Evolutionary conservation across 441 rosid genomes (phyloP).

Genomic region (Erysimum cheiri): DNA sequence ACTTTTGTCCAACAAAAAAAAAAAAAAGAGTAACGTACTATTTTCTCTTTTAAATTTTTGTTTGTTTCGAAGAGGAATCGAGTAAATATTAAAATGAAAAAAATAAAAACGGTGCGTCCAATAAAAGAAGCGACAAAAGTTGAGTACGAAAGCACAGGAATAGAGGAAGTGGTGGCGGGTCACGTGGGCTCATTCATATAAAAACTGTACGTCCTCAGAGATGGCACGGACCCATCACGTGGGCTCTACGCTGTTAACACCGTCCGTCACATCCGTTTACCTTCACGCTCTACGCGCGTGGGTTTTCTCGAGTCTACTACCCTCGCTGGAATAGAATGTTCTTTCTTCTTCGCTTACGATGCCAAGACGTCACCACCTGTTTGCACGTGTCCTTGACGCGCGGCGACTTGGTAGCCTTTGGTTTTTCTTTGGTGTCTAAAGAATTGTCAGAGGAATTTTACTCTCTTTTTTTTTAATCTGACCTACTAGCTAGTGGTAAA

Average conservation of each 20-base stretch:
- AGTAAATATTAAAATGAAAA: not conserved
- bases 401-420: conserved; percentile 16
- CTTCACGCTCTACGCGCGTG: conserved; percentile 9
- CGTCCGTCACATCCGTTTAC: conserved; percentile 31
- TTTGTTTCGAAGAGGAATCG: conserved; percentile 33
- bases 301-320: conserved; percentile 31
- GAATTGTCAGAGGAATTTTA: not conserved
- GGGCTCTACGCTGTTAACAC: conserved; percentile 43
- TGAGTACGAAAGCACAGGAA: conserved; percentile 35
- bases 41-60: not conserved
- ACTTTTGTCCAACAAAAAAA: too few species aligned
- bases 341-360: conserved; percentile 32
- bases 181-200: conserved; percentile 49
- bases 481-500: not conserved
- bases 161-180: conserved; percentile 34
- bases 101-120: conserved; percentile 25
- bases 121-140: conserved; percentile 33
- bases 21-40: conserved; percentile 12
- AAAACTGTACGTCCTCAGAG: conserved; percentile 39
- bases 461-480: not conserved
- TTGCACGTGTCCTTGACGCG: conserved; percentile 40
- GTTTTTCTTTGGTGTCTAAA: not conserved
- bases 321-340: conserved; percentile 40
- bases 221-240: conserved; percentile 50
- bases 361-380: conserved; percentile 27